A percentile compares a stretch with the other conserved stretches of the same genome.
Conservation (phyloP, 176 grass and related monocot species). For the Secale cereale region DNA sequence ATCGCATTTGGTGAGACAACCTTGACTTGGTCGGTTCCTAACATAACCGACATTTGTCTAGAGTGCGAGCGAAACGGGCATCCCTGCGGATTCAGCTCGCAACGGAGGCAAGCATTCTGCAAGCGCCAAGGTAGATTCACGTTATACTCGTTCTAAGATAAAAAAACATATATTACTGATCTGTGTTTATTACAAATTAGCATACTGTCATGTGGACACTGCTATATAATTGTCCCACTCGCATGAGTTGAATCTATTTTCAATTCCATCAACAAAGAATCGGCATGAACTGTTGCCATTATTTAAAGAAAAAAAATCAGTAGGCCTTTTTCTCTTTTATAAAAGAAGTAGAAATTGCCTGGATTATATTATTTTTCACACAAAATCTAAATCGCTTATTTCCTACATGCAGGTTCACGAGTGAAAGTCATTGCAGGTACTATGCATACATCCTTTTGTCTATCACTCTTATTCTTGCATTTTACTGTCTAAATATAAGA, state of each 20-base stretch:
- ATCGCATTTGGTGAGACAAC: conserved; percentile 8
- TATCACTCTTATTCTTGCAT: neutral
- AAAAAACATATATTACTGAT: neutral
- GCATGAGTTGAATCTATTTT: neutral
- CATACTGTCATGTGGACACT: neutral
- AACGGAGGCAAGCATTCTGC: conserved; percentile 29
- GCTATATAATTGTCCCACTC: neutral
- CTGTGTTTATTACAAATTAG: neutral
- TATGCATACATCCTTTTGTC: neutral
- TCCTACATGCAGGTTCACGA: conserved; percentile 5
- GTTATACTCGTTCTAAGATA: neutral
- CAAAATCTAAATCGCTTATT: neutral
- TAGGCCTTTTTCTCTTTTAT: neutral
- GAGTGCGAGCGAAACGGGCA: neutral
- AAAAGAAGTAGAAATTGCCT: neutral
- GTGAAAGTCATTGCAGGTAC: conserved; percentile 18
- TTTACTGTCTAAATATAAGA: neutral
- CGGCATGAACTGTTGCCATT: neutral
- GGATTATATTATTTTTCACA: neutral
- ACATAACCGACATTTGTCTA: neutral
- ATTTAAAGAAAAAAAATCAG: neutral
- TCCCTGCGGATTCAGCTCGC: conserved; percentile 13
- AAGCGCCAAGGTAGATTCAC: conserved; percentile 18
- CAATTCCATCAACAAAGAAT: neutral
- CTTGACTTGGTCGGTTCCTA: conserved; percentile 1